These are phyloP conservation scores for carrot (Daucus carota) DNA, from an alignment of 129 eudicot species.

Conservation along the genomic window DNA sequence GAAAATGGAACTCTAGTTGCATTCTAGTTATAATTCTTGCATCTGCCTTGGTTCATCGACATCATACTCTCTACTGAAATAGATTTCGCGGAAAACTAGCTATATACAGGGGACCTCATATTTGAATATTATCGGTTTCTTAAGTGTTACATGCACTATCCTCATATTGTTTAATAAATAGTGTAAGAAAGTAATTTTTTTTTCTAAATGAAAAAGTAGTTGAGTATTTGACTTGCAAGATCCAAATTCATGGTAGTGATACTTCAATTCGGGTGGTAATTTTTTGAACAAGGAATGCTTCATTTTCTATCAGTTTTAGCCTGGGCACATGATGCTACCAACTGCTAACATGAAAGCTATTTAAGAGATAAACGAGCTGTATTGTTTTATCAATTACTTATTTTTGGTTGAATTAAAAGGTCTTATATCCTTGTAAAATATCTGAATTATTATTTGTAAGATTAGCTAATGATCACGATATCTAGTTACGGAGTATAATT, in stretches of 20 bases:
- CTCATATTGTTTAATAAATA: background rate
- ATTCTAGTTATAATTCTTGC: background rate
- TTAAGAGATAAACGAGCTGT: background rate
- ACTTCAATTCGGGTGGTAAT: background rate
- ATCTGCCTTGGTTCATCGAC: no score
- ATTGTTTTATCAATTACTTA: background rate
- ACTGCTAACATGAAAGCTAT: background rate
- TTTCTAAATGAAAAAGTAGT: no score
- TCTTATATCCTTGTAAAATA: background rate
- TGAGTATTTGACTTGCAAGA: background rate
- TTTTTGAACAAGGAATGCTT: background rate
- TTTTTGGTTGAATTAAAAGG: background rate
- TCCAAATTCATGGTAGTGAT: background rate
- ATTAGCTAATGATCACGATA: background rate
- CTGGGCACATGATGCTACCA: background rate
- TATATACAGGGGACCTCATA: background rate
- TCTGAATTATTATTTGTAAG: background rate
- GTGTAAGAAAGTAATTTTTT: no score
- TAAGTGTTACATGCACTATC: background rate
- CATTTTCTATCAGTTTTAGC: background rate
- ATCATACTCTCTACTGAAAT: no score
- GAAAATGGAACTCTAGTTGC: background rate
- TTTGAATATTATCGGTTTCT: no score
- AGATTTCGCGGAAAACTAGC: no score
- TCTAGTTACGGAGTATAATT: background rate